Percentiles rank a stretch among this genome's conserved stretches.
phyloP scores from a whole-genome alignment of 2,329 filamentous ascomycete genomes.

The Phialophora chinensis region DNA sequence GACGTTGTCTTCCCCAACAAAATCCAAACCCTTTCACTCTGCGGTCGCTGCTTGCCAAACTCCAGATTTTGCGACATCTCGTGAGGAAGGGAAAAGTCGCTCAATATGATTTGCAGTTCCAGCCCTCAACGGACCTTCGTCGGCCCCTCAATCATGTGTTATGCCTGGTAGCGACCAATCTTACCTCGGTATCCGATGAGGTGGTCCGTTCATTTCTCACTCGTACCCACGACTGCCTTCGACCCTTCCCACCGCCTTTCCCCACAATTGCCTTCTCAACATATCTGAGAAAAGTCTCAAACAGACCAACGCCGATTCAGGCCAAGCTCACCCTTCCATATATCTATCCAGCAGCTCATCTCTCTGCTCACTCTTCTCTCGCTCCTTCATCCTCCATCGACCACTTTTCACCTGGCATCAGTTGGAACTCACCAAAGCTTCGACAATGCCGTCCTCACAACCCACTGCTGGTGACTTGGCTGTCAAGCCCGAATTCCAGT shows the following conservation, averaged over 20 bases:
- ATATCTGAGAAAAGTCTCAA: conserved; percentile 29
- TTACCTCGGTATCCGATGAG: neutral
- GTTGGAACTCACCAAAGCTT: conserved; percentile 24
- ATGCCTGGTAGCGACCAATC: neutral
- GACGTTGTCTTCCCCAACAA: conserved; percentile 34
- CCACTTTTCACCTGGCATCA: conserved; percentile 12
- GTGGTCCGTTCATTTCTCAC: neutral
- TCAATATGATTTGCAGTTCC: conserved; percentile 3
- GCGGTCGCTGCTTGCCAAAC: neutral
- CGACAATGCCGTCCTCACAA: conserved; percentile 60
- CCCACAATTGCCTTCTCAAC: conserved; percentile 31
- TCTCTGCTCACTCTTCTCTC: conserved; percentile 4
- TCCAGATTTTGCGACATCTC: conserved; percentile 20
- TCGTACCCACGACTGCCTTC: neutral
- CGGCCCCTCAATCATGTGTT: neutral
- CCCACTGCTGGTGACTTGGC: conserved; percentile 55
- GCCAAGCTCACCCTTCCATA: conserved; percentile 9
- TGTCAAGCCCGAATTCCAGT: conserved; percentile 56
- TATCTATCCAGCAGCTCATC: neutral
- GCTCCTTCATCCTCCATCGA: conserved; percentile 18
- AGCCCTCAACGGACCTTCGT: neutral
- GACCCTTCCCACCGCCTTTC: conserved; percentile 21
- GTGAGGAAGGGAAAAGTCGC: conserved; percentile 12
- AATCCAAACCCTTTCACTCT: conserved; percentile 10
- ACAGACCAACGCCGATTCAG: conserved; percentile 15